Evolutionary conservation across 2,329 filamentous ascomycete species (phyloP), one percentile per base, ranked within the genome.

Genomic region (Calonectria pseudoturangicola): DNA sequence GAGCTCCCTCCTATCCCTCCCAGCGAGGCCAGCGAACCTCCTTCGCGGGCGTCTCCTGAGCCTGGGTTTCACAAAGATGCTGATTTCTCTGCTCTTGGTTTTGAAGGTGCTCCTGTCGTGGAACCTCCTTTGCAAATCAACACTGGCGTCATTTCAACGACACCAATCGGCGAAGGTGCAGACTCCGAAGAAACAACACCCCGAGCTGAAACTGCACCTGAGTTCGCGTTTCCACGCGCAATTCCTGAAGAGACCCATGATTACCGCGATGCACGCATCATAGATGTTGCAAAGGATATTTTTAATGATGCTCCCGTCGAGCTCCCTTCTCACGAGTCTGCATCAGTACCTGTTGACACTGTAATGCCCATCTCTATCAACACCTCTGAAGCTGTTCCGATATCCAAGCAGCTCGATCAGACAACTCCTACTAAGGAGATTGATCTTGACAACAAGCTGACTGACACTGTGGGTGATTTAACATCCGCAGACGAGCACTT

Each of bases 131-230:
- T 89, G 33, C 82, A 82, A 7, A 83, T 89, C 68, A 83, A 88
- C 65, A 89, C 87, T 15, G 79, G 79, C 27, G 27, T 81, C 28
- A 72, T 79, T 13, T 76, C 83, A 18, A 68, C 82, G 25, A 75
- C 79, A 2, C 81, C 84, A 4, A 79, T 82, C 12, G 79, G 84
- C 10, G 89, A 92, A 63, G 80, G 89, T 33, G 84, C 92, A 10
- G 92, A 88, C 54, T 94, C 92, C 7, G 86, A 92, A 75, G 90
- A 94, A 79, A 88, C 89, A 0, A 95, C 93, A 1, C 93, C 94
- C 1, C 94, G 91, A 73, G 92, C 92, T 5, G 88, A 87, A 21
- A 70, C 75, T n/a, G 80, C 73, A 69, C 82, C 81, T 12, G 79
- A 80, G 50, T 74, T 36, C 10, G 33, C 12, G 10, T 36, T 84